These are phyloP conservation scores for Abrus precatorius DNA, from an alignment of 306 rosid genomes.

Conservation along the genomic window DNA sequence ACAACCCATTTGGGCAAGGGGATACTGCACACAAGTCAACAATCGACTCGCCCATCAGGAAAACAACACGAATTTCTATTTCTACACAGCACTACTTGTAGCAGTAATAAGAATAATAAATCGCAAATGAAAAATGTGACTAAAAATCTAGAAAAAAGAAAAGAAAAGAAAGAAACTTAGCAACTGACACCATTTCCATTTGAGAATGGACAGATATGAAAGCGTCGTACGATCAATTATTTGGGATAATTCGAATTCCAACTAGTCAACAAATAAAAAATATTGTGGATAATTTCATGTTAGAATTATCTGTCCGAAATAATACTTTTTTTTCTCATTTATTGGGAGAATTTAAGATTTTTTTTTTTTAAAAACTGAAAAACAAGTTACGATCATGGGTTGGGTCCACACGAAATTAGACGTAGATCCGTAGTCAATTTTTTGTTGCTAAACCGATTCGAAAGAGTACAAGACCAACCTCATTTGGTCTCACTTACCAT, in stretches of 20 bases:
- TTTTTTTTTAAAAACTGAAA: background rate
- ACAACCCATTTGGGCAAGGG: slow-evolving; percentile 93
- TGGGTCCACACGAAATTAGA: slow-evolving; percentile 9
- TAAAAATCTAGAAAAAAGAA: background rate
- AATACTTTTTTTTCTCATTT: background rate
- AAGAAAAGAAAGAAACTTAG: background rate
- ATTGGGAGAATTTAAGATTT: background rate
- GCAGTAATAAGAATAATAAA: background rate
- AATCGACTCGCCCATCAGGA: background rate
- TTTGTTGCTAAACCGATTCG: background rate
- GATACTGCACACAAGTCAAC: slow-evolving; percentile 62
- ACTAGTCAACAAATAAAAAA: background rate
- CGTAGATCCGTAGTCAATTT: background rate
- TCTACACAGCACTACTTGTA: background rate
- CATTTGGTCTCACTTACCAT: slow-evolving; percentile 33
- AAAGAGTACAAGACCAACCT: background rate
- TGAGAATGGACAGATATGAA: background rate
- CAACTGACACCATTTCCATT: background rate
- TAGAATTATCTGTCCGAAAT: background rate
- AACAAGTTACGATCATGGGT: background rate
- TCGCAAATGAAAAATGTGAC: background rate
- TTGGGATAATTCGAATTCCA: background rate
- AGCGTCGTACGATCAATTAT: background rate
- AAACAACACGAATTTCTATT: background rate
- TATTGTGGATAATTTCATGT: background rate